Conservation (phyloP, 139 green algal genomes). For the Chlamydomonas eustigma region DNA sequence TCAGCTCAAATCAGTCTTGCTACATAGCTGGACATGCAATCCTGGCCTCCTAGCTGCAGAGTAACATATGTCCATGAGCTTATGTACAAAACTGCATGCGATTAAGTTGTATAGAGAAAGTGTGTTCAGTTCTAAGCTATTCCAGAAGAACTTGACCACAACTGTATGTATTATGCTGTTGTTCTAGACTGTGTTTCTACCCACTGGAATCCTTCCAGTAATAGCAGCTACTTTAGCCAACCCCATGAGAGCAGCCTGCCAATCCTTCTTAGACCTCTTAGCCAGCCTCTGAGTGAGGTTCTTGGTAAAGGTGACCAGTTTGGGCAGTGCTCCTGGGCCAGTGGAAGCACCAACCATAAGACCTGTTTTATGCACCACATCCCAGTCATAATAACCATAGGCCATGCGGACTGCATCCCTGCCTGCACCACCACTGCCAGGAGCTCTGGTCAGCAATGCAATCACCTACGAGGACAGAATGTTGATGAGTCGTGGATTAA, state of each 20-base stretch:
- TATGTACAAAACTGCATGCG: too few relatives aligned
- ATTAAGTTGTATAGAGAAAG: too few relatives aligned
- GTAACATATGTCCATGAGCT: too few relatives aligned
- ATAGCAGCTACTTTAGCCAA: neutral
- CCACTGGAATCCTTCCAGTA: neutral
- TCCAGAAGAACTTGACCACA: too few relatives aligned
- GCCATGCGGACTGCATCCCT: constrained; percentile 3
- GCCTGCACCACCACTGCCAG: neutral
- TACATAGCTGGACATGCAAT: too few relatives aligned
- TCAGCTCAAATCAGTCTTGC: too few relatives aligned
- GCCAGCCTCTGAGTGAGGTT: neutral
- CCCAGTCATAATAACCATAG: neutral
- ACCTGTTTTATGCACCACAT: constrained; percentile 1
- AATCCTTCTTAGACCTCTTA: neutral
- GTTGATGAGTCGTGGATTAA: too few relatives aligned
- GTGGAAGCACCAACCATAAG: neutral
- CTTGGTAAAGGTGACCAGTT: neutral
- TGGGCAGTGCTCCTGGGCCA: neutral
- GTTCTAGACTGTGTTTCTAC: too few relatives aligned
- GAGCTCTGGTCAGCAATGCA: neutral
- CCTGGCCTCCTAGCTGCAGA: too few relatives aligned
- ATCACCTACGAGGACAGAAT: neutral
- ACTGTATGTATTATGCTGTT: too few relatives aligned
- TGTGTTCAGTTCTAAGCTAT: too few relatives aligned
- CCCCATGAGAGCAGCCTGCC: neutral